Conservation (phyloP, 768 basidiomycete species). For the Sporobolomyces pararoseus region DNA sequence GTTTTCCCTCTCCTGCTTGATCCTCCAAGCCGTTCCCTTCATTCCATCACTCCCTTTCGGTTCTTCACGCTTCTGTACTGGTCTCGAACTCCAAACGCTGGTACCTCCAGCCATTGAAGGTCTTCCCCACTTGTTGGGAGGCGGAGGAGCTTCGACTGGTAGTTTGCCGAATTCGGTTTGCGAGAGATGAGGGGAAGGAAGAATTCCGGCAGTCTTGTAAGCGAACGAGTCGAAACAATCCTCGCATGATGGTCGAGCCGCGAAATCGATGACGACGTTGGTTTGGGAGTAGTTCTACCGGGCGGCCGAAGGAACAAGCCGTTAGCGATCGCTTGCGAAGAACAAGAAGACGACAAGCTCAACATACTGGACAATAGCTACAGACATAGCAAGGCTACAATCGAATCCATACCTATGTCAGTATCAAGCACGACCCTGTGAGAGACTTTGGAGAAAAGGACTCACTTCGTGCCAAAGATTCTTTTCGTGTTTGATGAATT, state of each 20-base stretch:
- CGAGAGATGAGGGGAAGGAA: constrained; percentile 18
- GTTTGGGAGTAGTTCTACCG: constrained; percentile 3
- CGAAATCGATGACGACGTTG: constrained; percentile 33
- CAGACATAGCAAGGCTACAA: constrained; percentile 28
- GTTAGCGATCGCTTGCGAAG: not conserved
- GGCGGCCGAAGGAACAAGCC: too few species aligned
- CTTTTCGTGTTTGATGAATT: constrained; percentile 25
- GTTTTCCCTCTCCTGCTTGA: constrained; percentile 26
- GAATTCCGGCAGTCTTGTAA: constrained; percentile 10
- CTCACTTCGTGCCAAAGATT: constrained; percentile 29
- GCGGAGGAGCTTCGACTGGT: constrained; percentile 10
- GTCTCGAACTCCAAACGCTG: constrained; percentile 11
- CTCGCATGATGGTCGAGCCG: constrained; percentile 27
- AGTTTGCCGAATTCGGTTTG: not conserved
- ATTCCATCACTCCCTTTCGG: not conserved
- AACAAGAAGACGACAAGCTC: not conserved
- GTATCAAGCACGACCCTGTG: not conserved
- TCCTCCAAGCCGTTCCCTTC: not conserved
- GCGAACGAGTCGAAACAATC: constrained; percentile 36
- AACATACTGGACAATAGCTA: constrained; percentile 20
- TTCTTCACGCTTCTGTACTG: not conserved
- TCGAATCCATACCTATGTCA: too few species aligned
- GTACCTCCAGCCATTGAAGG: not conserved
- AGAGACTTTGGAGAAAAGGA: too few species aligned
- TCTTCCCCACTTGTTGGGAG: constrained; percentile 35